phyloP scores from a whole-genome alignment of 2,329 filamentous ascomycete genomes.

The Pyrenophora graminea region DNA sequence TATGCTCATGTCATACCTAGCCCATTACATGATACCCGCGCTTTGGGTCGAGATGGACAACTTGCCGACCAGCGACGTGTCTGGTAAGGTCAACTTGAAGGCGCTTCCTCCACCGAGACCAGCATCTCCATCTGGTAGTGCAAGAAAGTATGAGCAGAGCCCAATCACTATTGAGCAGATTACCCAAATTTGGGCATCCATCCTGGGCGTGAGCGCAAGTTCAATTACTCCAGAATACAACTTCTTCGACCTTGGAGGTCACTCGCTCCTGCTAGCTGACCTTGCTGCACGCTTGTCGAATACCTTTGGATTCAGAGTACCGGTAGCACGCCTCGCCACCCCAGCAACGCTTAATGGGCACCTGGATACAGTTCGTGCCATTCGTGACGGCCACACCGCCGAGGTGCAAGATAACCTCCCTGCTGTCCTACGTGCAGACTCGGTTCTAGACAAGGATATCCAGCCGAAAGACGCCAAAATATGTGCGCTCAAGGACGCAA shows the following conservation, averaged over 20 bases:
- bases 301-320: slow-evolving; percentile 73
- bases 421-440: slow-evolving; percentile 68
- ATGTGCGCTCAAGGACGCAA: slow-evolving; percentile 65
- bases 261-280: slow-evolving; percentile 77
- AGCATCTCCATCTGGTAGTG: slow-evolving; percentile 53
- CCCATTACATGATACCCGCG: slow-evolving; percentile 82
- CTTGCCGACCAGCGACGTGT: slow-evolving; percentile 76
- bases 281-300: slow-evolving; percentile 71
- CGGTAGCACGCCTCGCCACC: slow-evolving; percentile 71
- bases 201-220: slow-evolving; percentile 66
- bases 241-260: slow-evolving; percentile 81
- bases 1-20: slow-evolving; percentile 67
- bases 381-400: slow-evolving; percentile 73
- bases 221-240: slow-evolving; percentile 71
- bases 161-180: slow-evolving; percentile 70
- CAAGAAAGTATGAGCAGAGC: slow-evolving; percentile 60
- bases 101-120: slow-evolving; percentile 65
- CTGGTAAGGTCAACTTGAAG: slow-evolving; percentile 77
- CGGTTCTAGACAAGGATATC: slow-evolving; percentile 71
- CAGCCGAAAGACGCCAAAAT: slow-evolving; percentile 59
- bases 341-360: slow-evolving; percentile 74
- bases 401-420: slow-evolving; percentile 77
- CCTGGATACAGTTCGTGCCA: slow-evolving; percentile 69
- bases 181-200: slow-evolving; percentile 71
- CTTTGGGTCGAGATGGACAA: slow-evolving; percentile 74